These are phyloP conservation scores for Penicillium taxi DNA, from an alignment of 495 filamentous ascomycete genomes.

Conservation along the genomic window DNA sequence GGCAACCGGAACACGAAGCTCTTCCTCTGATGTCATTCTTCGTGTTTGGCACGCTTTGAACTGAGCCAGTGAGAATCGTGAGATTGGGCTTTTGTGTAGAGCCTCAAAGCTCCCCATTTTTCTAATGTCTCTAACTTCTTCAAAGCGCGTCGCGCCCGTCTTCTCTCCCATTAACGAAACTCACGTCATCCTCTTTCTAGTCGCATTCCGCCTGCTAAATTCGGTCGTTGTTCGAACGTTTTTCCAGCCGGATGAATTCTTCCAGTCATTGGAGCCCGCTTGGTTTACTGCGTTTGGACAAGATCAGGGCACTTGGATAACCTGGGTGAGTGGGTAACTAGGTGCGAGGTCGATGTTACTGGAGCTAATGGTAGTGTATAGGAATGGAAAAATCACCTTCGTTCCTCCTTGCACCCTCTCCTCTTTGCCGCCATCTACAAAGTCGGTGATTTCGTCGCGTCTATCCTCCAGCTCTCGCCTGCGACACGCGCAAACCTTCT, in stretches of 20 bases:
- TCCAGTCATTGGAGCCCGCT: slow-evolving; percentile 90
- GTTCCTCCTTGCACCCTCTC: slow-evolving; percentile 85
- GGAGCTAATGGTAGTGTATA: slow-evolving; percentile 23
- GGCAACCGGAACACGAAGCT: neutral
- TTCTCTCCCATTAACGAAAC: slow-evolving; percentile 11
- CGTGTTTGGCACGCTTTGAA: neutral
- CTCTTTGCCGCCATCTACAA: slow-evolving; percentile 76
- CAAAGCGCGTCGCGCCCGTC: slow-evolving; percentile 9
- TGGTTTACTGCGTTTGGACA: slow-evolving; percentile 82
- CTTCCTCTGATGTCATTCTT: neutral
- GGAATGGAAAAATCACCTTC: slow-evolving; percentile 90
- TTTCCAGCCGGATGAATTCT: slow-evolving; percentile 99
- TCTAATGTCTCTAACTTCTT: too few relatives aligned
- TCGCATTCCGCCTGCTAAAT: slow-evolving; percentile 76
- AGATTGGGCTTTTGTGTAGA: too few relatives aligned
- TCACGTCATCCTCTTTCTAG: slow-evolving; percentile 53
- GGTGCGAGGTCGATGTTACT: neutral
- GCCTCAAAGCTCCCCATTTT: too few relatives aligned
- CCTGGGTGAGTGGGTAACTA: slow-evolving; percentile 61
- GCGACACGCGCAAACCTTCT: slow-evolving; percentile 54
- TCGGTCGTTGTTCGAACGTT: slow-evolving; percentile 82
- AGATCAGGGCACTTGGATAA: slow-evolving; percentile 79
- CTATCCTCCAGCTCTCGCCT: slow-evolving; percentile 39
- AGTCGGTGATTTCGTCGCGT: slow-evolving; percentile 44
- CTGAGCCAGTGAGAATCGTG: neutral